phyloP scores from a whole-genome alignment of 2,329 filamentous ascomycete genomes.

The Myriangium duriaei region DNA sequence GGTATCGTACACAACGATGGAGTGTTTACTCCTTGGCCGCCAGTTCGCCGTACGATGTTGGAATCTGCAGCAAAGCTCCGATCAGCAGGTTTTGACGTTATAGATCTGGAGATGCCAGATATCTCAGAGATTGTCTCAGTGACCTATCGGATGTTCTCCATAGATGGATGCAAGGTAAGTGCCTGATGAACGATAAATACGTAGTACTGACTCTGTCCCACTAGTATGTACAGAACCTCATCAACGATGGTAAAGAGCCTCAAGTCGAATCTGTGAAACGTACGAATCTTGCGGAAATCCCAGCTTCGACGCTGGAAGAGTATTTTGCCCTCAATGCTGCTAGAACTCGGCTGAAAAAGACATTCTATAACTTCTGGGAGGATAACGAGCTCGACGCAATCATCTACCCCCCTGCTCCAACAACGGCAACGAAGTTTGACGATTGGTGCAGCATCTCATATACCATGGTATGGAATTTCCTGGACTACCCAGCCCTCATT shows the following conservation, averaged over 20 bases:
- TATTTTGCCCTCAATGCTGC: slow-evolving; percentile 13
- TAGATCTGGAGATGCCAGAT: slow-evolving; percentile 13
- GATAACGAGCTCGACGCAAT: slow-evolving; percentile 15
- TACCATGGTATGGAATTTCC: slow-evolving; percentile 14
- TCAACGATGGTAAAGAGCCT: slow-evolving; percentile 13
- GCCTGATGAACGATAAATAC: background rate
- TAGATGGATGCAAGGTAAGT: slow-evolving; percentile 13
- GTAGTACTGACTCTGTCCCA: background rate
- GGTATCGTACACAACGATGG: slow-evolving; percentile 16
- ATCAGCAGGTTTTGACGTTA: slow-evolving; percentile 12
- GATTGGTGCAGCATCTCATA: slow-evolving; percentile 14
- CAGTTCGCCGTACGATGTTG: slow-evolving; percentile 13
- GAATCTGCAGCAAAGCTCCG: slow-evolving; percentile 12
- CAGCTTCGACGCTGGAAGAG: slow-evolving; percentile 12
- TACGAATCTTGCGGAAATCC: slow-evolving; percentile 15
- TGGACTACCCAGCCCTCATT: slow-evolving; percentile 14
- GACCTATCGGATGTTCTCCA: slow-evolving; percentile 12
- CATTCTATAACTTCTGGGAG: slow-evolving; percentile 15
- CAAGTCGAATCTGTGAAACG: slow-evolving; percentile 15
- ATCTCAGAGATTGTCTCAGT: slow-evolving; percentile 11
- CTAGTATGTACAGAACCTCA: slow-evolving; percentile 12
- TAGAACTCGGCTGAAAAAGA: slow-evolving; percentile 10
- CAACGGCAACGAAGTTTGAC: slow-evolving; percentile 16
- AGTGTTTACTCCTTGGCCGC: slow-evolving; percentile 15
- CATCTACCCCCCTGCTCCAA: slow-evolving; percentile 14